Evolutionary conservation across 805 yeast species (phyloP).

Genomic region (Candida dajiaensis): DNA sequence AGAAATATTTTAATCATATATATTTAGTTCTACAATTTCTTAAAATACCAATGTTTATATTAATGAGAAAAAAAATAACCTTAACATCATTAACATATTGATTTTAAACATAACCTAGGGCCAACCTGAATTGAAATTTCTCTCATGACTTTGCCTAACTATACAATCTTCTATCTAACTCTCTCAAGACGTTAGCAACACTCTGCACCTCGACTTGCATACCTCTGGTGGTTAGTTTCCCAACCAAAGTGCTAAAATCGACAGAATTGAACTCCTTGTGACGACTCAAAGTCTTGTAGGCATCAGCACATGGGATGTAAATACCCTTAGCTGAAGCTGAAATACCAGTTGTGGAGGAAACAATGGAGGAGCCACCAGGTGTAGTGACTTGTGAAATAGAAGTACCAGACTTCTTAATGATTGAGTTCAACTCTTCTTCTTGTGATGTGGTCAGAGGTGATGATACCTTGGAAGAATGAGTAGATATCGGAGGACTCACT

Average conservation of each 20-base stretch:
- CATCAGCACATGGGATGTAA: conserved; percentile 85
- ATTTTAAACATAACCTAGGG: too few species aligned
- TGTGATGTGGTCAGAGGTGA: conserved; percentile 18
- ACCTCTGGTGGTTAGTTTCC: conserved; percentile 71
- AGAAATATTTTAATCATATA: neutral
- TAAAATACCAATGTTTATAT: neutral
- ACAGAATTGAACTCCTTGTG: conserved; percentile 72
- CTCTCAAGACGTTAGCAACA: conserved; percentile 79
- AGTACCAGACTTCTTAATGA: conserved; percentile 9
- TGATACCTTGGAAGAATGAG: conserved; percentile 22
- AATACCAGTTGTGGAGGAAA: neutral
- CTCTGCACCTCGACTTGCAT: conserved; percentile 90
- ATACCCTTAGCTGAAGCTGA: conserved; percentile 29
- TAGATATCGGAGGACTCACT: conserved; percentile 24
- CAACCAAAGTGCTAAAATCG: conserved; percentile 69
- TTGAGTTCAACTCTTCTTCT: conserved; percentile 22
- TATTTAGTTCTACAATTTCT: neutral
- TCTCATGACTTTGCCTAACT: conserved; percentile 7
- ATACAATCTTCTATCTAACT: conserved; percentile 52
- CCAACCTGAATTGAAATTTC: too few species aligned
- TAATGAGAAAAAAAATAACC: neutral
- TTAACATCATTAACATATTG: too few species aligned
- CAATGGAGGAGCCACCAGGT: neutral
- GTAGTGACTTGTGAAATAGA: conserved; percentile 8
- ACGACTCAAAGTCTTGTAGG: conserved; percentile 78